These are phyloP conservation scores for Chrysosporium queenslandicum DNA, from an alignment of 2,329 filamentous ascomycete species.

Conservation along the genomic window DNA sequence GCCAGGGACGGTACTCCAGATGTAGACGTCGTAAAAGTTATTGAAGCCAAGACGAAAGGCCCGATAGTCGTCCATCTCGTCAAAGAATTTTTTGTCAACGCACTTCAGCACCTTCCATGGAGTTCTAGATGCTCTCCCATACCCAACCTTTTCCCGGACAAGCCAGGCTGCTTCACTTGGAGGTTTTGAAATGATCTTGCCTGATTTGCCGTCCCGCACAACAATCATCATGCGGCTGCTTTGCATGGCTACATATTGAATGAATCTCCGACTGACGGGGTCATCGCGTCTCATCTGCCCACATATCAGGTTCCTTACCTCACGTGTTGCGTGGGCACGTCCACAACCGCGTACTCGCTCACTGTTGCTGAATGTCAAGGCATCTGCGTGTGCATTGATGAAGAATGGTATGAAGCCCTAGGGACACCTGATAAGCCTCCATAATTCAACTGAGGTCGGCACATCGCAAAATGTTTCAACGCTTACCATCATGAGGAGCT, in stretches of 20 bases:
- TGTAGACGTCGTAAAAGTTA: constrained; percentile 37
- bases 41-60: constrained; percentile 35
- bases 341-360: constrained; percentile 6
- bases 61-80: constrained; percentile 30
- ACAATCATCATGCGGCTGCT: constrained; percentile 30
- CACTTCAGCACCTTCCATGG: constrained; percentile 30
- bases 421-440: constrained; percentile 15
- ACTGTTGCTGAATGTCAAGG: constrained; percentile 23
- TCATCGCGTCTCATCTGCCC: constrained; percentile 37
- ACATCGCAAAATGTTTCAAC: background rate
- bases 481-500: constrained; percentile 34
- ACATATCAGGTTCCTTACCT: constrained; percentile 36
- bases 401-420: constrained; percentile 32
- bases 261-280: constrained; percentile 33
- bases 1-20: constrained; percentile 34
- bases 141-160: constrained; percentile 30
- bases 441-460: background rate
- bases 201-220: constrained; percentile 36
- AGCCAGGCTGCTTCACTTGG: constrained; percentile 35
- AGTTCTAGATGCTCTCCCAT: constrained; percentile 32
- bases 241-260: constrained; percentile 37
- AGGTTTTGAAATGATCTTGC: constrained; percentile 29
- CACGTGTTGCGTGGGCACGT: constrained; percentile 24
- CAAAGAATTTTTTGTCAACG: constrained; percentile 33
- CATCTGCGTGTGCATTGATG: constrained; percentile 26